Percentiles rank a stretch among this genome's conserved stretches.
These are phyloP conservation scores for Lichtheimia ramosa DNA, from an alignment of 371 early-diverging fungal species.

Conservation along the genomic window DNA sequence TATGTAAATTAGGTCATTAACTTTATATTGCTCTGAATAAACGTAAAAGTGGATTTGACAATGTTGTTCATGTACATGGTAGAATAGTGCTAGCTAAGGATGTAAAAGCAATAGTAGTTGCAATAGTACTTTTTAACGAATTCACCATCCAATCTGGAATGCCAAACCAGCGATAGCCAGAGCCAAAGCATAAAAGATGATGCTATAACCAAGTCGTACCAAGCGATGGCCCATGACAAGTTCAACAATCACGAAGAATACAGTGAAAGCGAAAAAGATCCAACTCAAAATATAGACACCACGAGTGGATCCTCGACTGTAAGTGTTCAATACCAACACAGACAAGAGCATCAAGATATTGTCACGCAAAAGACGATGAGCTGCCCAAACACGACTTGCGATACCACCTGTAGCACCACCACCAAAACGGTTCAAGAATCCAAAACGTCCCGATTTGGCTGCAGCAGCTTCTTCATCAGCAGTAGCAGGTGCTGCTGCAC, in stretches of 20 bases:
- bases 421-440: background rate
- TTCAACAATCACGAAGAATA: slow-evolving; percentile 36
- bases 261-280: slow-evolving; percentile 44
- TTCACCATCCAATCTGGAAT: slow-evolving; percentile 30
- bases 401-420: background rate
- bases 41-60: no score
- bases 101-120: no score
- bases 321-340: slow-evolving; percentile 37
- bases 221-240: slow-evolving; percentile 33
- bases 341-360: slow-evolving; percentile 36
- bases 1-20: no score
- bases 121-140: background rate
- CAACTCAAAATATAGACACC: slow-evolving; percentile 46
- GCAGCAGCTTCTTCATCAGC: background rate
- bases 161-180: slow-evolving; percentile 42
- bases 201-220: slow-evolving; percentile 31
- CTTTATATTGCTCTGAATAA: no score
- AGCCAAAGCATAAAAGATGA: slow-evolving; percentile 35
- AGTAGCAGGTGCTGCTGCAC: slow-evolving; percentile 13
- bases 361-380: slow-evolving; percentile 35
- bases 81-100: no score
- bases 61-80: no score
- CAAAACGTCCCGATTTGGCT: background rate
- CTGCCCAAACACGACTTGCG: slow-evolving; percentile 8
- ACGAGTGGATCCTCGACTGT: slow-evolving; percentile 39